Evolutionary conservation across 345 rosid genomes (phyloP).

Genomic region (Sisymbrium irio): DNA sequence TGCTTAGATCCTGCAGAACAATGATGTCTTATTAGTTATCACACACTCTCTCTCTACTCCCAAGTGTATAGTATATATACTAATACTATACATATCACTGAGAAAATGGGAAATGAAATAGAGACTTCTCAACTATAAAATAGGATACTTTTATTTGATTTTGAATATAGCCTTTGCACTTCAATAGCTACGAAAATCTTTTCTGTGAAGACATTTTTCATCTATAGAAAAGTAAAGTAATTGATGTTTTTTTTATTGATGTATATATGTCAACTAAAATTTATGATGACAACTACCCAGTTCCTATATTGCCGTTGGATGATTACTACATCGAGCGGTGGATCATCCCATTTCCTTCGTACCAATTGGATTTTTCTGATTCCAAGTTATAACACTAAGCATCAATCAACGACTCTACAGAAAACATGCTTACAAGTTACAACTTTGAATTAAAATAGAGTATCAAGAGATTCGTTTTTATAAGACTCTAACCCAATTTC

Average conservation of each 20-base stretch:
- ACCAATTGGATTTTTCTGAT: slow-evolving; percentile 10
- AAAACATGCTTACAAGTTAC: background rate
- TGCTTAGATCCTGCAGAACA: slow-evolving; percentile 32
- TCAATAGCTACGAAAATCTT: background rate
- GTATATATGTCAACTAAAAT: background rate
- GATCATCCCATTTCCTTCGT: background rate
- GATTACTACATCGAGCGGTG: slow-evolving; percentile 7
- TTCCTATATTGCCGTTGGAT: slow-evolving; percentile 7
- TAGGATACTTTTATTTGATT: background rate
- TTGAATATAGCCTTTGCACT: no score
- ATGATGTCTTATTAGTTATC: slow-evolving; percentile 11
- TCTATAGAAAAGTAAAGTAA: background rate
- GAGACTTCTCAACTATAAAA: background rate
- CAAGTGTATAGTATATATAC: background rate
- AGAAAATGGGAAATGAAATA: background rate
- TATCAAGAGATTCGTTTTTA: background rate
- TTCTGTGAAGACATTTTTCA: slow-evolving; percentile 3
- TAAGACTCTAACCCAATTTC: no score
- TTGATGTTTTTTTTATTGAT: background rate
- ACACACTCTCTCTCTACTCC: background rate
- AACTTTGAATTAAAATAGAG: background rate
- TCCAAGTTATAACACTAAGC: background rate
- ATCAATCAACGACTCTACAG: background rate
- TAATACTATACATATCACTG: background rate
- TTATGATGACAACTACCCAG: slow-evolving; percentile 11